Evolutionary conservation across 345 rosid genomes (phyloP), one percentile per base, ranked within the genome.

Genomic region (Brassica carinata): DNA sequence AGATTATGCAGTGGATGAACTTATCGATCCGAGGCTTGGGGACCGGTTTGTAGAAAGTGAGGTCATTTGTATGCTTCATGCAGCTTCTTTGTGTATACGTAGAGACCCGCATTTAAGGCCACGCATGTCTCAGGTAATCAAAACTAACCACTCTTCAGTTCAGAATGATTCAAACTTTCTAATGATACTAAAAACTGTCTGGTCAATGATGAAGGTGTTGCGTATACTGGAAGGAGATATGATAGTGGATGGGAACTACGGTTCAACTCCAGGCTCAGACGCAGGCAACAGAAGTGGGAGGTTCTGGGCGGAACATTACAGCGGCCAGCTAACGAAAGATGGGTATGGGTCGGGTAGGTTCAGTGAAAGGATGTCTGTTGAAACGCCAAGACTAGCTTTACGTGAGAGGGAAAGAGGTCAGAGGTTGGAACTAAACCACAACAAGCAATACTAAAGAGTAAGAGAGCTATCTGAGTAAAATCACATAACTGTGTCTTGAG

Each of bases 171-270:
- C 59, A 34, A 4, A 67, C 19, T 27, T 58, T 73, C 9, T 57
- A 62, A 72, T 69, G 9, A 69, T 71, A 51, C 69, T 81, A 76
- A 75, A 27, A 6, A 27, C 2, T 23, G 15, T n/a, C 27, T 73
- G 67, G 53, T 73, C n/a, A 71, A 31, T 77, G 10, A 72, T 68
- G 51, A 79, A 94, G 99, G 97, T 96, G 82, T 87, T 96, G 67
- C 97, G 99, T 55, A 87, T 96, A 75, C 80, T 96, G 65, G 99
- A 96, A 85, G 99, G 99, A 5, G 99, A 96, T 83, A 84, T 87
- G 92, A 77, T 91, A 57, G 67, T 92, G 82, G 97, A 94, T 23
- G 19, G 87, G 36, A 94, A 87, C 79, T 92, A 82, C 83, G 76
- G 81, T 51, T 86, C 98, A 0, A 87, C 96, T 4, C 94, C 99